phyloP scores from a whole-genome alignment of 352 stramenopile species.

The Hyaloperonospora brassicae region DNA sequence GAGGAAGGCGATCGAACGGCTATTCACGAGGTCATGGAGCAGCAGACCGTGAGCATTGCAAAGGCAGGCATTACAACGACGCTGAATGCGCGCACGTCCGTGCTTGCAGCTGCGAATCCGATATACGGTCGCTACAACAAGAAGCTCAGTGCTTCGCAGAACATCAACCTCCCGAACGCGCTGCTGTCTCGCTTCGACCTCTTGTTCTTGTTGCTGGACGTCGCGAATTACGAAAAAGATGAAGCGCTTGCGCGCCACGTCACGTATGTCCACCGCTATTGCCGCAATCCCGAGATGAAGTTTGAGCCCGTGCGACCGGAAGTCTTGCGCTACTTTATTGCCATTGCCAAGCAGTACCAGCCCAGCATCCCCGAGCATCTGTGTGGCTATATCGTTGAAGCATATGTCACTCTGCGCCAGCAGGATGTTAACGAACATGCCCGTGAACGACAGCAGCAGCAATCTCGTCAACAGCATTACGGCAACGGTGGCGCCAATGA shows the following conservation, averaged over 20 bases:
- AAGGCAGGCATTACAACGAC: conserved; percentile 99
- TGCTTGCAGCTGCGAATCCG: conserved; percentile 98
- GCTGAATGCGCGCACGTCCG: conserved; percentile 92
- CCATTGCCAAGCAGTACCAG: conserved; percentile 83
- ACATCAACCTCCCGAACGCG: conserved; percentile 99
- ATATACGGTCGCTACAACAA: conserved; percentile 92
- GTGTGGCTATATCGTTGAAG: conserved; percentile 96
- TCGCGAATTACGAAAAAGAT: conserved; percentile 90
- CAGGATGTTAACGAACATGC: conserved; percentile 85
- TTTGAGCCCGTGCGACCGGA: conserved; percentile 89
- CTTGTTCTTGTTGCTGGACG: conserved; percentile 97
- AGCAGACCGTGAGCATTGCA: conserved; percentile 98
- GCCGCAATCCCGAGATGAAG: conserved; percentile 84
- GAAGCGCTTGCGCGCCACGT: conserved; percentile 88
- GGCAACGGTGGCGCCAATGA: conserved; percentile 54
- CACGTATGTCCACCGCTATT: conserved; percentile 88
- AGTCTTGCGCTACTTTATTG: conserved; percentile 87
- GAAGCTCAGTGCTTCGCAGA: conserved; percentile 87
- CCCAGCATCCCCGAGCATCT: conserved; percentile 88
- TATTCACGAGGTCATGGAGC: conserved; percentile 99
- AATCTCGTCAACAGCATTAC: conserved; percentile 33
- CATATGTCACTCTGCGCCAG: conserved; percentile 94
- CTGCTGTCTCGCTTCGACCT: conserved; percentile 99
- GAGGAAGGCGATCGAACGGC: conserved; percentile 96
- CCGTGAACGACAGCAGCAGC: conserved; percentile 47